phyloP scores from a whole-genome alignment of 495 filamentous ascomycete species.

The Lentithecium fluviatile region DNA sequence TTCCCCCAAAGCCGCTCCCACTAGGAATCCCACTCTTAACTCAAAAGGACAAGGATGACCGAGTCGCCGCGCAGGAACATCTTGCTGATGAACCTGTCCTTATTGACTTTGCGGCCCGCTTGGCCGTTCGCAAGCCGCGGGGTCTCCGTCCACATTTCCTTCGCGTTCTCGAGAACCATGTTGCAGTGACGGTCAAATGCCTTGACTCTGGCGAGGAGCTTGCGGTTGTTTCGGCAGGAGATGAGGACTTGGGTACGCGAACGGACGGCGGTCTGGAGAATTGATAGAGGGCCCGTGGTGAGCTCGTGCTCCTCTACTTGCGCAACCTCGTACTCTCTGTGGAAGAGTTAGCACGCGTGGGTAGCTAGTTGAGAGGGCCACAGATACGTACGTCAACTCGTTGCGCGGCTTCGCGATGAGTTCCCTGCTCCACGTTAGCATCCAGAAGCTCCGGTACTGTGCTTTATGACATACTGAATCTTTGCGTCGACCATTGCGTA shows the following conservation, averaged over 20 bases:
- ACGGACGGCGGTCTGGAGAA: slow-evolving; percentile 88
- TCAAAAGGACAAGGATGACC: slow-evolving; percentile 88
- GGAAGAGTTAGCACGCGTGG: background rate
- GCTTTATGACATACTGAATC: slow-evolving; percentile 62
- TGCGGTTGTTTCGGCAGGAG: slow-evolving; percentile 85
- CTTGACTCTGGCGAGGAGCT: slow-evolving; percentile 76
- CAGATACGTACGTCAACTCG: slow-evolving; percentile 70
- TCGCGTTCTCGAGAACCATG: slow-evolving; percentile 97
- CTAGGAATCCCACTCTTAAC: slow-evolving; percentile 51
- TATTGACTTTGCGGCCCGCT: slow-evolving; percentile 90
- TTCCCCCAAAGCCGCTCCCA: background rate
- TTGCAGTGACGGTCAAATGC: slow-evolving; percentile 94
- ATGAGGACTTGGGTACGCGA: slow-evolving; percentile 87
- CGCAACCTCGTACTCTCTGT: slow-evolving; percentile 83
- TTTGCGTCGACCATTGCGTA: slow-evolving; percentile 68
- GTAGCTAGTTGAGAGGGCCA: background rate
- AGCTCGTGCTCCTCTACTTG: slow-evolving; percentile 90
- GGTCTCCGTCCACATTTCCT: slow-evolving; percentile 99
- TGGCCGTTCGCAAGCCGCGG: slow-evolving; percentile 71
- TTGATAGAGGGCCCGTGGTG: slow-evolving; percentile 79
- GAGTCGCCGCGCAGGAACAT: slow-evolving; percentile 96
- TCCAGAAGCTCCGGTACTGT: background rate
- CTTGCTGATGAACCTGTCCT: slow-evolving; percentile 98
- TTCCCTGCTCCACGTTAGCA: slow-evolving; percentile 57
- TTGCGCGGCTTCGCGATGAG: slow-evolving; percentile 74